Evolutionary conservation across 768 basidiomycete species (phyloP).

Genomic region (Neoboletus brunneissimus): DNA sequence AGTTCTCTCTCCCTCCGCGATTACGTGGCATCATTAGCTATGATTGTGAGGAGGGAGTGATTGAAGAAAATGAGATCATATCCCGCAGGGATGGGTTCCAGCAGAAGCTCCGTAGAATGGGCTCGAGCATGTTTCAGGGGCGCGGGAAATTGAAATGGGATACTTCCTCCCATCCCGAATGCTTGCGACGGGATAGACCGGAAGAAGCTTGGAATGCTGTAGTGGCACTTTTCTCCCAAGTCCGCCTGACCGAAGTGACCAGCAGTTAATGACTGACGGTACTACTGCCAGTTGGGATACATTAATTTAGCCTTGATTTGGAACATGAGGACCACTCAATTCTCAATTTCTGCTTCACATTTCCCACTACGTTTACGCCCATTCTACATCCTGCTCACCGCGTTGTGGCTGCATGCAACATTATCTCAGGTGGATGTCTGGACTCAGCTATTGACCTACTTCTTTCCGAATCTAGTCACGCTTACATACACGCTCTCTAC

Average conservation of each 20-base stretch:
- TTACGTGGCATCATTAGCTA: slow-evolving; percentile 12
- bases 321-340: too few species aligned
- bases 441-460: too few species aligned
- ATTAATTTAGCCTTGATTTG: neutral
- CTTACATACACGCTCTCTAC: neutral
- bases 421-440: too few species aligned
- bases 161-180: neutral
- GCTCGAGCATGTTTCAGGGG: neutral
- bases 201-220: slow-evolving; percentile 13
- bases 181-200: neutral
- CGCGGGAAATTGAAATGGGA: neutral
- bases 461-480: too few species aligned
- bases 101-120: neutral
- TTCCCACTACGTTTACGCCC: too few species aligned
- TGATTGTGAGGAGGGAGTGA: neutral
- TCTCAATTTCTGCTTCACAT: too few species aligned
- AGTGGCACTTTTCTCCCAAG: slow-evolving; percentile 5
- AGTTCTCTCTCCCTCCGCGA: neutral
- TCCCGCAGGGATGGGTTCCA: neutral
- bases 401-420: too few species aligned
- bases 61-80: fast-evolving
- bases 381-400: too few species aligned
- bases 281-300: too few species aligned
- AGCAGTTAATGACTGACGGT: too few species aligned
- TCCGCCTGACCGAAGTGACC: too few species aligned